phyloP scores from a whole-genome alignment of 176 grass and related monocot genomes.

The Paspalum notatum region DNA sequence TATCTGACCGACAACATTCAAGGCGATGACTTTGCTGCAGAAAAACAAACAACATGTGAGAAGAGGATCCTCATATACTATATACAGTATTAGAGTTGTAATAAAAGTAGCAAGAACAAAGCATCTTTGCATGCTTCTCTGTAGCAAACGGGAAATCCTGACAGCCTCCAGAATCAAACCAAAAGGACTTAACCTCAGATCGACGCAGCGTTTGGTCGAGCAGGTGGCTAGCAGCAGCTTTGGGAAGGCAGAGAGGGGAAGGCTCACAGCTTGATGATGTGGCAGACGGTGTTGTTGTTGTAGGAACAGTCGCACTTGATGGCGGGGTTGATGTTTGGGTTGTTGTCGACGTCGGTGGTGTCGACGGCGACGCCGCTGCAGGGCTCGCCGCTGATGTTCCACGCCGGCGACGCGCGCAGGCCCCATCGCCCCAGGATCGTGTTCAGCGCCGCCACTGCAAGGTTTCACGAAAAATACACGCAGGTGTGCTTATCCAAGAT shows the following conservation, averaged over 20 bases:
- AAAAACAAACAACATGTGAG: neutral
- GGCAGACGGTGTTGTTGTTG: constrained; percentile 7
- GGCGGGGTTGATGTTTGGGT: constrained; percentile 17
- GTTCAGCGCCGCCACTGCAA: neutral
- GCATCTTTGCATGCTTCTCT: neutral
- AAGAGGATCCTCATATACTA: neutral
- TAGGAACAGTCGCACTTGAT: constrained; percentile 23
- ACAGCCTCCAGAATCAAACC: neutral
- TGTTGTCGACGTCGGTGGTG: constrained; percentile 22
- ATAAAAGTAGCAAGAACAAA: neutral
- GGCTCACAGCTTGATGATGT: constrained; percentile 27
- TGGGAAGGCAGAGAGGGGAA: neutral
- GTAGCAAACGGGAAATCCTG: neutral
- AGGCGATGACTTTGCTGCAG: constrained; percentile 47
- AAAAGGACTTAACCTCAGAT: too few species aligned
- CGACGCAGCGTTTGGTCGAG: neutral
- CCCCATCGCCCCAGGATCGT: constrained; percentile 24
- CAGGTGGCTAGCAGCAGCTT: neutral
- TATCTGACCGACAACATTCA: constrained; percentile 59
- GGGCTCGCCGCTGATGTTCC: constrained; percentile 22
- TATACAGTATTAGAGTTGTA: neutral
- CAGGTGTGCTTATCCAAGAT: neutral
- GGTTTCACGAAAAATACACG: neutral
- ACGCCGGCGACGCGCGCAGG: neutral
- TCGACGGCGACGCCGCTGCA: constrained; percentile 19